These are phyloP conservation scores for Globisporangium nodosum DNA, from an alignment of 352 stramenopile genomes.

Conservation along the genomic window DNA sequence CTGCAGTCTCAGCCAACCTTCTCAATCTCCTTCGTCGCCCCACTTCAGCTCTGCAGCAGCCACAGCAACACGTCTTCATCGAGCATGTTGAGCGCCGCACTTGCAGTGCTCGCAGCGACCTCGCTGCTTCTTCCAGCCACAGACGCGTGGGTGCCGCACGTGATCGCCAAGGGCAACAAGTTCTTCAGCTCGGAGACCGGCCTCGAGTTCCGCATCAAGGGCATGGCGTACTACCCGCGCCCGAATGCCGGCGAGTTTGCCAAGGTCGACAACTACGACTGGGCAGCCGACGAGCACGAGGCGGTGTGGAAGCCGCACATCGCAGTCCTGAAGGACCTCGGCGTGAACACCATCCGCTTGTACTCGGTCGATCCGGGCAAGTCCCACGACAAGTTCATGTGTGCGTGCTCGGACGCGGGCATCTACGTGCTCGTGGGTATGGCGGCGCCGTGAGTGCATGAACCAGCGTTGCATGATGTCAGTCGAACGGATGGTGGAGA, in stretches of 20 bases:
- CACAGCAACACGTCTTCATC: too few relatives aligned
- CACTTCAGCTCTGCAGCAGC: too few relatives aligned
- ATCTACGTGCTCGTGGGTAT: conserved; percentile 56
- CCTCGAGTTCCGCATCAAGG: conserved; percentile 57
- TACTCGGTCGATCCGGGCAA: conserved; percentile 60
- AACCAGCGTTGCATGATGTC: too few relatives aligned
- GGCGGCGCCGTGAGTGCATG: conserved; percentile 15
- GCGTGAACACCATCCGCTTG: conserved; percentile 64
- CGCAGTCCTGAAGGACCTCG: conserved; percentile 44
- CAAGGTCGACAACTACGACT: conserved; percentile 49
- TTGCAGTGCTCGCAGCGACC: too few relatives aligned
- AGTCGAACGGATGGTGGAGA: too few relatives aligned
- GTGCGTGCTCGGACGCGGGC: conserved; percentile 35
- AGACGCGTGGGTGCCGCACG: conserved; percentile 13
- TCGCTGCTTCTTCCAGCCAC: too few relatives aligned
- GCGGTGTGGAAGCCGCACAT: conserved; percentile 48
- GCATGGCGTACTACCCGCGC: conserved; percentile 63
- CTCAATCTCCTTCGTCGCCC: too few relatives aligned
- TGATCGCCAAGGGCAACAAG: conserved; percentile 70
- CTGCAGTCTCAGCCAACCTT: too few relatives aligned
- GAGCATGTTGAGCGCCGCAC: too few relatives aligned
- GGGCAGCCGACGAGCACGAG: conserved; percentile 49
- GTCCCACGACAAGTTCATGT: conserved; percentile 79
- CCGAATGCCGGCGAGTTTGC: conserved; percentile 47
- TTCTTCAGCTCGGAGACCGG: conserved; percentile 52